Conservation (phyloP, 2,329 filamentous ascomycete genomes). For the Penicillium sp. region DNA sequence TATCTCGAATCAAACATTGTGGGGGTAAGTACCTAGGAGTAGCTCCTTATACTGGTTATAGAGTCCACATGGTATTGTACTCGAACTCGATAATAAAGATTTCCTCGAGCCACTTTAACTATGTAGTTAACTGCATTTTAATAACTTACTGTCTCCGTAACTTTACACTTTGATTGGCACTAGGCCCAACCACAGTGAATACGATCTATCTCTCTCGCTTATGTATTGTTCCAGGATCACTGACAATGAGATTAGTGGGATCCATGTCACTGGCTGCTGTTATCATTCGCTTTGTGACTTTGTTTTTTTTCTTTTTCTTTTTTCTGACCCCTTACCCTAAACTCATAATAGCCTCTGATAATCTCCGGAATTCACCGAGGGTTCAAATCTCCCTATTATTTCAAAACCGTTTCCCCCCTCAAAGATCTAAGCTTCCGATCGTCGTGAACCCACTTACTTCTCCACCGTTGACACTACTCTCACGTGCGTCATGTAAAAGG, state of each 20-base stretch:
- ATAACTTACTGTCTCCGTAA: too few relatives aligned
- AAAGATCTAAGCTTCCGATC: conserved; percentile 10
- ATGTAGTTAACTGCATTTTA: too few relatives aligned
- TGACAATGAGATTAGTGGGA: conserved; percentile 9
- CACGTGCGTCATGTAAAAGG: conserved; percentile 24
- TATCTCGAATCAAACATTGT: too few relatives aligned
- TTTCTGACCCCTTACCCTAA: conserved; percentile 2
- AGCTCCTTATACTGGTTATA: too few relatives aligned
- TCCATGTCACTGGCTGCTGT: conserved; percentile 11
- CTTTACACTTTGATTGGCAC: too few relatives aligned
- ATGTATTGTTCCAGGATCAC: background rate
- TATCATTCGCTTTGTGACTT: conserved; percentile 1
- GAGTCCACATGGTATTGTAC: background rate
- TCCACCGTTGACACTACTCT: conserved; percentile 5
- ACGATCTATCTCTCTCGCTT: background rate
- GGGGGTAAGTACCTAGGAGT: too few relatives aligned
- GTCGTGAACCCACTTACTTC: conserved; percentile 5
- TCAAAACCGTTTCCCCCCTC: background rate
- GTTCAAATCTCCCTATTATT: background rate
- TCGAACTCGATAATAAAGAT: conserved; percentile 5
- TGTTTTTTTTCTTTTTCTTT: conserved; percentile 1
- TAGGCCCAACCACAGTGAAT: too few relatives aligned
- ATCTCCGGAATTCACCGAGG: conserved; percentile 6
- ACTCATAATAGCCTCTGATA: conserved; percentile 10
- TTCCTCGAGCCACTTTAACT: background rate